These are phyloP conservation scores for Acrodontium crateriforme DNA, from an alignment of 2,329 filamentous ascomycete species.

Conservation along the genomic window DNA sequence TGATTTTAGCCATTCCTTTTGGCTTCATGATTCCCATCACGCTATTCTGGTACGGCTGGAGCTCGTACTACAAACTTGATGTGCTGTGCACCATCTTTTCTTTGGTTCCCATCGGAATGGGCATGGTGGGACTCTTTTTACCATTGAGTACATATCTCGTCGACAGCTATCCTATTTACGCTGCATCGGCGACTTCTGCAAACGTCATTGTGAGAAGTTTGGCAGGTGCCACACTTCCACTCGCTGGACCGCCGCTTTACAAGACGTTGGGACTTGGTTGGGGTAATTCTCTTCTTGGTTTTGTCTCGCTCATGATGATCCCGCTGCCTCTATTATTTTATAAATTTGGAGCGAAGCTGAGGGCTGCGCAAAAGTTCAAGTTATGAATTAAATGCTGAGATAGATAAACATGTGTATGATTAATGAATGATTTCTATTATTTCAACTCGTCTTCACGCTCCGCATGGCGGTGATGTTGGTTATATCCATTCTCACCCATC, in stretches of 20 bases:
- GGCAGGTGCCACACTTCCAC: constrained; percentile 3
- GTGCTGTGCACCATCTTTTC: constrained; percentile 8
- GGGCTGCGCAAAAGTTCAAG: no score
- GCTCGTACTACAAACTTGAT: constrained; percentile 11
- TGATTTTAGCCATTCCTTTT: no score
- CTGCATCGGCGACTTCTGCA: constrained; percentile 4
- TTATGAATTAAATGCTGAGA: no score
- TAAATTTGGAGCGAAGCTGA: constrained; percentile 8
- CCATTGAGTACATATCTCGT: constrained; percentile 4
- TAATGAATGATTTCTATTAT: no score
- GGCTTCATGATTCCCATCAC: constrained; percentile 13
- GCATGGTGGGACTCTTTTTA: constrained; percentile 2
- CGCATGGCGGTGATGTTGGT: no score
- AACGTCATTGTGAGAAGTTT: constrained; percentile 2
- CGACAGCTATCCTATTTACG: constrained; percentile 6
- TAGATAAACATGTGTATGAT: no score
- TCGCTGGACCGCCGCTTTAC: no score
- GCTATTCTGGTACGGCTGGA: constrained; percentile 20
- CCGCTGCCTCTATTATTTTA: constrained; percentile 27
- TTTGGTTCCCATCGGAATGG: constrained; percentile 1
- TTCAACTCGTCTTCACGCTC: no score
- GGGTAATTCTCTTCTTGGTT: constrained; percentile 23
- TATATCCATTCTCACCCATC: no score
- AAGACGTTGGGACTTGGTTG: constrained; percentile 22
- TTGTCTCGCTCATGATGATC: constrained; percentile 26